A percentile compares a stretch with the other conserved stretches of the same genome.
phyloP scores from a whole-genome alignment of 495 filamentous ascomycete species.

The Ramalina intermedia region DNA sequence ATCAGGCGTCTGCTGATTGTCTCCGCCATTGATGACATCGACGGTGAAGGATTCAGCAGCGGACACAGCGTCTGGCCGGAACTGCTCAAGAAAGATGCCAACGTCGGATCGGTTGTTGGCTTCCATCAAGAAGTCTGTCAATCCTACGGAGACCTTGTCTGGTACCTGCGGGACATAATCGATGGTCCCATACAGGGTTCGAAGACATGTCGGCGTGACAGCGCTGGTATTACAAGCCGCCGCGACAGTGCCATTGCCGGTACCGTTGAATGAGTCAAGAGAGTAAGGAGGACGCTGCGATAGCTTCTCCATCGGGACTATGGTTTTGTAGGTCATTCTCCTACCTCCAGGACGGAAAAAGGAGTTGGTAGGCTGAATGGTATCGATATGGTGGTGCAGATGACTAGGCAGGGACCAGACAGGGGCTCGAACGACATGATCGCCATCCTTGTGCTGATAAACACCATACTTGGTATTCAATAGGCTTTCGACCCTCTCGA shows the following conservation, averaged over 20 bases:
- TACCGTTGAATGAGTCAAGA: slow-evolving; percentile 14
- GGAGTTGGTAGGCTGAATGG: slow-evolving; percentile 55
- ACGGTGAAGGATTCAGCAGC: slow-evolving; percentile 28
- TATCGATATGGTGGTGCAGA: slow-evolving; percentile 41
- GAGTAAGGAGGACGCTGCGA: slow-evolving; percentile 2
- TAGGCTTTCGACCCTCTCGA: slow-evolving; percentile 22
- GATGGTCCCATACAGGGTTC: slow-evolving; percentile 39
- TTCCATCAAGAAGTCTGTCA: slow-evolving; percentile 37
- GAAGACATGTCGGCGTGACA: slow-evolving; percentile 38
- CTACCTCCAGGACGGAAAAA: slow-evolving; percentile 28
- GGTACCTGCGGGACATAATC: slow-evolving; percentile 30
- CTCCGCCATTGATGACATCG: slow-evolving; percentile 26
- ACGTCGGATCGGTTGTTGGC: slow-evolving; percentile 35
- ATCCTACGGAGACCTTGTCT: slow-evolving; percentile 30
- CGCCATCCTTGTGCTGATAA: slow-evolving; percentile 27
- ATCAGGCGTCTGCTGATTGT: slow-evolving; percentile 23
- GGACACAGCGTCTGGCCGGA: slow-evolving; percentile 31
- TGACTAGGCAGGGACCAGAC: slow-evolving; percentile 39
- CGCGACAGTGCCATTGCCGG: slow-evolving; percentile 20
- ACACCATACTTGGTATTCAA: slow-evolving; percentile 30
- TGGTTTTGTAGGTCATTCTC: slow-evolving; percentile 5
- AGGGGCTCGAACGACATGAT: slow-evolving; percentile 23
- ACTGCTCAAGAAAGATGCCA: slow-evolving; percentile 32
- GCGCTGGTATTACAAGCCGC: slow-evolving; percentile 35
- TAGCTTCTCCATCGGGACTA: slow-evolving; percentile 4